Evolutionary conservation across 1,284 basidiomycete genomes (phyloP).

Genomic region (Omphalotus olearius): DNA sequence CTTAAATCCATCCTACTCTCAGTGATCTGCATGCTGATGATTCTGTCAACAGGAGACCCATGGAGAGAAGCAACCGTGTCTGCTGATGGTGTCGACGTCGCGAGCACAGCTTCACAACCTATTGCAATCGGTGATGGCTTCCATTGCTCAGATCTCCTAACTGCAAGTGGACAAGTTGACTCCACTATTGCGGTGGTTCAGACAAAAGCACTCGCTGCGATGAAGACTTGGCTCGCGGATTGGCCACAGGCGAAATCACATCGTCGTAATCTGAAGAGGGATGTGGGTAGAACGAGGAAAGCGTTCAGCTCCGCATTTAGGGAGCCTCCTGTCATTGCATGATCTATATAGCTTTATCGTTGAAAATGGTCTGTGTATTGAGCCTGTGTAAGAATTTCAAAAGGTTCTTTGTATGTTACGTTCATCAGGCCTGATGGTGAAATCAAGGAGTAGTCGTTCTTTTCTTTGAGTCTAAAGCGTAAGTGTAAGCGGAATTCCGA

Average conservation of each 20-base stretch:
- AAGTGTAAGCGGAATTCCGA: too few relatives aligned
- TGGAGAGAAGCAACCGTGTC: constrained; percentile 70
- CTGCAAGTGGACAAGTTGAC: constrained; percentile 39
- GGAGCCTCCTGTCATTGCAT: neutral
- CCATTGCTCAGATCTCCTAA: constrained; percentile 60
- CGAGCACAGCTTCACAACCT: constrained; percentile 49
- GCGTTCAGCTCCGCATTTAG: neutral
- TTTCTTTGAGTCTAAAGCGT: too few relatives aligned
- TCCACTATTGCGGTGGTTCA: constrained; percentile 52
- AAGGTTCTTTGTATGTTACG: too few relatives aligned
- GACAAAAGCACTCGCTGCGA: constrained; percentile 34
- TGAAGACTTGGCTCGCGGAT: constrained; percentile 49
- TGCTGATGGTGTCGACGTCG: constrained; percentile 42
- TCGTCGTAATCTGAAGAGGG: neutral
- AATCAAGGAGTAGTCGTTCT: too few relatives aligned
- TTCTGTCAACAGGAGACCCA: constrained; percentile 50
- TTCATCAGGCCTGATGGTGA: too few relatives aligned
- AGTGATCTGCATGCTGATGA: constrained; percentile 8
- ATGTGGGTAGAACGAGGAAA: neutral
- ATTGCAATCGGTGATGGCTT: constrained; percentile 58
- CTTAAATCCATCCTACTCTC: neutral
- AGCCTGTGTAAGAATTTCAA: too few relatives aligned
- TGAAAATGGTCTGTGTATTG: neutral
- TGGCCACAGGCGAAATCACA: constrained; percentile 23
- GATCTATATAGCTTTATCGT: neutral